These are phyloP conservation scores for Botryosphaeria agaves DNA, from an alignment of 2,329 filamentous ascomycete genomes.

Conservation along the genomic window DNA sequence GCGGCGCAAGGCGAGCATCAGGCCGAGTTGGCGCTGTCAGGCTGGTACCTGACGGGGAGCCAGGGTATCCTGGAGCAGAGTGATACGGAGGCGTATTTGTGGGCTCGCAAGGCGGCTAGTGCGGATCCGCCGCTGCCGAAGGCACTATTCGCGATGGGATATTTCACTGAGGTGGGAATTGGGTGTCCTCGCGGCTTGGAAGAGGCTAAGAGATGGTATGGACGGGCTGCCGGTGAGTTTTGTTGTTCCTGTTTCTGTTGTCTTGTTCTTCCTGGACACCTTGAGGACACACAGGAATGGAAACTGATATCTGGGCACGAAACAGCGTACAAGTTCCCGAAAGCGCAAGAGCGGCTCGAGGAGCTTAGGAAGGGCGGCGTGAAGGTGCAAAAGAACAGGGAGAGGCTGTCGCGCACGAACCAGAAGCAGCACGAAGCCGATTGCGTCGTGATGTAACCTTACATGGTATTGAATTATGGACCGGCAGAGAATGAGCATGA, in stretches of 20 bases:
- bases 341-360: slow-evolving; percentile 81
- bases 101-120: slow-evolving; percentile 77
- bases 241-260: not conserved
- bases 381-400: slow-evolving; percentile 54
- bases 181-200: slow-evolving; percentile 74
- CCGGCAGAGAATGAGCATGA: no score
- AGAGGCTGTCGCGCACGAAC: slow-evolving; percentile 66
- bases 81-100: slow-evolving; percentile 91
- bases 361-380: slow-evolving; percentile 72
- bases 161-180: slow-evolving; percentile 92
- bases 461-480: no score
- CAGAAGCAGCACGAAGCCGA: slow-evolving; percentile 79
- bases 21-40: slow-evolving; percentile 49
- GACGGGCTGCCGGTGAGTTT: slow-evolving; percentile 79
- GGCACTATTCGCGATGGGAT: slow-evolving; percentile 96
- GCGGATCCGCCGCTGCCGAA: slow-evolving; percentile 63
- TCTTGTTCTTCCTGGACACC: no score
- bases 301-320: slow-evolving; percentile 3
- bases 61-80: slow-evolving; percentile 79
- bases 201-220: slow-evolving; percentile 97
- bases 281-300: no score
- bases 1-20: slow-evolving; percentile 91
- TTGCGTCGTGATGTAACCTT: slow-evolving; percentile 73
- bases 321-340: slow-evolving; percentile 81
- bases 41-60: slow-evolving; percentile 90